Evolutionary conservation across 148 eudicot genomes (phyloP), one percentile per base, ranked within the genome.

Genomic region (Vaccinium corymbosum): DNA sequence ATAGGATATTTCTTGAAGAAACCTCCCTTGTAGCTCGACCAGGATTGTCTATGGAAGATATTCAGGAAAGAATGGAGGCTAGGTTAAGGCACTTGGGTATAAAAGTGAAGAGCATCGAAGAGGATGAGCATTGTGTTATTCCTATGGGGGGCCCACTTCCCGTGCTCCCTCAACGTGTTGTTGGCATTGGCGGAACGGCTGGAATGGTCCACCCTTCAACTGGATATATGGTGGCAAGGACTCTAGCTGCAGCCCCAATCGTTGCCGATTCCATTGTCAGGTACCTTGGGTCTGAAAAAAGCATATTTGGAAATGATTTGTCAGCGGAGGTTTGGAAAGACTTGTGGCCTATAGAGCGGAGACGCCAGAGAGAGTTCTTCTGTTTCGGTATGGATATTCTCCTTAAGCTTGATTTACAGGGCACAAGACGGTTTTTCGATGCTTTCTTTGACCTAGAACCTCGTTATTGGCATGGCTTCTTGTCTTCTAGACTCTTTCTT

Each of bases 171-270:
- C 99, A 97, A 86, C 82, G 99, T 81, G 96, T 97, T 19, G 94
- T 97, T 51, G 99, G 99, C 51, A 95, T 97, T 61, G 98, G 99
- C 3, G 99, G 99, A 52, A 97, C 99, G 35, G 99, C 99, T 48
- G 99, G 98, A 20, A 95, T 97, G 99, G 99, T 97, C 88, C 99
- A 97, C 84, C 99, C 99, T 27, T 97, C 99, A 6, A 97, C 98
- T 0, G 99, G 99, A 38, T 97, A 97, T 82, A 97, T 97, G 99
- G 99, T 97, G 12, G 99, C 99, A 9, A 85, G 99, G 83, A 97
- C 99, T 77, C 86, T 97, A 78, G 99, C 99, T n/a, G 99, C 97
- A 42, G 98, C 99, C 73, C 99, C 99, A 1, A 89, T 95, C 5
- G 91, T 97, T 32, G 99, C 99, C 46, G 86, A 89, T 66, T 80